Base-by-base conservation (phyloP, 2,329 filamentous ascomycete genomes). In the Aureobasidium mangrovei region DNA sequence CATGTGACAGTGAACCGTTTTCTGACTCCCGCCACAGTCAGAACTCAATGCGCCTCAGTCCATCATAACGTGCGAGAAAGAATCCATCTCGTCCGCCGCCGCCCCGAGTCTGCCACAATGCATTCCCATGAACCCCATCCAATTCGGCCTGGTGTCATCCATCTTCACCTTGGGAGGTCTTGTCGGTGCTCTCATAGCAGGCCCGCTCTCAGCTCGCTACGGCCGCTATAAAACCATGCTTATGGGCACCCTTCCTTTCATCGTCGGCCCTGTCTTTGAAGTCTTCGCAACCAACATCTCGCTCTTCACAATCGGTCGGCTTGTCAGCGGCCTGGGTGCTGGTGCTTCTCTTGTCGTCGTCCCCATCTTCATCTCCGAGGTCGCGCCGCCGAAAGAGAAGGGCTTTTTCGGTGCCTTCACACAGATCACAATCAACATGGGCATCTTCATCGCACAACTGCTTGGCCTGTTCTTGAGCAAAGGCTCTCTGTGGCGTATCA, bases 41-140 rank as follows among this genome's bases (percentile, higher is more conserved):
- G 93, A 97, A 69, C 81, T 98, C 59, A 98, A 98, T 69, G 89
- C 91, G 7, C 93, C 93, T 7, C 85, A 96, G 77, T 85, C 91
- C 75, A 88, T 94, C 64, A 86, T 98, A 63, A 94, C 88, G 55
- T 97, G 93, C 74, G 82, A 82, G 61, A 83, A 82, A 60, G 77
- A 80, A 60, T 73, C 74, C 39, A 75, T 80, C 58, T 54, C 53
- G 7, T 49, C 56, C 2, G 26, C 32, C 6, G 7, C 40, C n/a
- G 29, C 33, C 4, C 29, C 53, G 7, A 46, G 24, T 57, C 74
- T 86, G 5, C 77, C 85, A 51, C 82, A 87, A 74, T 98, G 93
- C 66, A 91, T 98, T 52, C 85, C 84, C 55, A 97, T 97, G 93
- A 83, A 74, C 62, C 77, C 88, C 31, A 80, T 83, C 35, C 79